These are phyloP conservation scores for Silene coronaria DNA, from an alignment of 179 eudicot species.

Conservation along the genomic window DNA sequence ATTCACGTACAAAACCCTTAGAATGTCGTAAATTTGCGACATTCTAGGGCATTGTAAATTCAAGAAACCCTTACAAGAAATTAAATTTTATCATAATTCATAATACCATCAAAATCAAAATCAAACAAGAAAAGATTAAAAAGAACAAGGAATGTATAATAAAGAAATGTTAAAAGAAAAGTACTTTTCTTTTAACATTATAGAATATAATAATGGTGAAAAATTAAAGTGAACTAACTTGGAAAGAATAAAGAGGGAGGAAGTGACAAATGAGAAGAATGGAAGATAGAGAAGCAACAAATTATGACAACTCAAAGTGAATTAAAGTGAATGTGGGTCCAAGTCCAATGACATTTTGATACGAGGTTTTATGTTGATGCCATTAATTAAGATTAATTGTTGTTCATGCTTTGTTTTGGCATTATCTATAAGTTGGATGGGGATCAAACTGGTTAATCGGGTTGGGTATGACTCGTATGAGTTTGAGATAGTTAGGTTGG, in stretches of 20 bases:
- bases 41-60: background rate
- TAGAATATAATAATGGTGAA: background rate
- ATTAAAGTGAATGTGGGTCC: too few species aligned
- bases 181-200: background rate
- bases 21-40: background rate
- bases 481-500: too few species aligned
- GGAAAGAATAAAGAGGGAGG: background rate
- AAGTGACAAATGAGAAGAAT: background rate
- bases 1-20: background rate
- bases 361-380: too few species aligned
- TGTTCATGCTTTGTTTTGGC: too few species aligned
- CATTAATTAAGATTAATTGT: too few species aligned
- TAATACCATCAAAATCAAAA: background rate
- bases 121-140: background rate
- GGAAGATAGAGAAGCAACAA: too few species aligned
- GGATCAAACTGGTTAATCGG: too few species aligned
- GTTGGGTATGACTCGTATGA: too few species aligned
- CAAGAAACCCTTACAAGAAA: background rate
- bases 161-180: background rate
- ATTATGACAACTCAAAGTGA: too few species aligned
- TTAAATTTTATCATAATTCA: background rate
- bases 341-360: too few species aligned
- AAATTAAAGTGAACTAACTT: constrained; percentile 2
- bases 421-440: too few species aligned
- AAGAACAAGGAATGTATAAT: background rate